Evolutionary conservation across 2,329 filamentous ascomycete species (phyloP).

Genomic region (Chaetomium sp.): DNA sequence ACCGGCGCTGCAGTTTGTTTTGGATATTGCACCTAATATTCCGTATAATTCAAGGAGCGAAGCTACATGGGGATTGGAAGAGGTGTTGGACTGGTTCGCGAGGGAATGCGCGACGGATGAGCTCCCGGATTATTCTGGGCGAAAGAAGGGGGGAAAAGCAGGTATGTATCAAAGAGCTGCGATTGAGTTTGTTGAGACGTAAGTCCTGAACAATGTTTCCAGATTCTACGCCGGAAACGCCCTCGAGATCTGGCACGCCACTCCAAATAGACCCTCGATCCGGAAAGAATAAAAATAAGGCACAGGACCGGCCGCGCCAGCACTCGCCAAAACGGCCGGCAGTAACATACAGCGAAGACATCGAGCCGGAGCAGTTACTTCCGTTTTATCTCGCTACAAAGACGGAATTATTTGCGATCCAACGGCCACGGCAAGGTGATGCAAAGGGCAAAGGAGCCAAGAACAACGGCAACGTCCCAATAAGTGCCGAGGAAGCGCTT

Average conservation of each 20-base stretch:
- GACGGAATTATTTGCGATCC: conserved; percentile 56
- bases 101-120: conserved; percentile 63
- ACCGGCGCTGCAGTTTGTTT: conserved; percentile 57
- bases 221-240: conserved; percentile 47
- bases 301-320: conserved; percentile 27
- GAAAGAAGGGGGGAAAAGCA: conserved; percentile 33
- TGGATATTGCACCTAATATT: conserved; percentile 61
- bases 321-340: conserved; percentile 36
- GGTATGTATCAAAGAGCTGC: conserved; percentile 22
- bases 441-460: conserved; percentile 32
- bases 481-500: conserved; percentile 50
- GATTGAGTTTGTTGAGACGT: background rate
- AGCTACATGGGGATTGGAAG: conserved; percentile 76
- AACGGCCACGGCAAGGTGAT: conserved; percentile 45
- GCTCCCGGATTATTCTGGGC: conserved; percentile 63
- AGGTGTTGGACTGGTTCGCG: conserved; percentile 87
- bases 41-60: conserved; percentile 49
- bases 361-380: conserved; percentile 68
- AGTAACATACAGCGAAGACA: conserved; percentile 58
- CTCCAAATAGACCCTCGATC: conserved; percentile 29
- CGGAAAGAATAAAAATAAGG: conserved; percentile 31
- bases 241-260: conserved; percentile 47
- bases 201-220: background rate
- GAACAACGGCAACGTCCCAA: conserved; percentile 21
- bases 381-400: conserved; percentile 73